A percentile compares a stretch with the other conserved stretches of the same genome.
Conservation (phyloP, 345 rosid species). For the Boechera divaricarpa region DNA sequence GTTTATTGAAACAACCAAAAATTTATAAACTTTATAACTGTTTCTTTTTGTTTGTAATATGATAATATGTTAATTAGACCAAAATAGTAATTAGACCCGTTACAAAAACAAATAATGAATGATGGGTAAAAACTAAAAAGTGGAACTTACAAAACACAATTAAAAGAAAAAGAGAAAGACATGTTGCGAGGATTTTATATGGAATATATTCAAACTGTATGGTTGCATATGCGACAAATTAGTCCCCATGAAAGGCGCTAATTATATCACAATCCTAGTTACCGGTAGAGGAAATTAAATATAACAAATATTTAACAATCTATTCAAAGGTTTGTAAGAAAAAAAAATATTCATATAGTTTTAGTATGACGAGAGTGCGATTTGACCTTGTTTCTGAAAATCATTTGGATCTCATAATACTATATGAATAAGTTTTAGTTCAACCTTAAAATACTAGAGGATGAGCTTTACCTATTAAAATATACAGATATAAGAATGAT, state of each 20-base stretch:
- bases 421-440: too few species aligned
- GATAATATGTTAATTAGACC: too few species aligned
- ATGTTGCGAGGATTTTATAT: constrained; percentile 5
- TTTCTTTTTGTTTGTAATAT: too few species aligned
- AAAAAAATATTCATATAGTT: too few species aligned
- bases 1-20: too few species aligned
- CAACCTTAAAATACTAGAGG: neutral
- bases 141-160: constrained; percentile 24
- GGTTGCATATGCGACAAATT: constrained; percentile 34
- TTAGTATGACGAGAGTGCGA: too few species aligned
- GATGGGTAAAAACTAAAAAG: constrained; percentile 9
- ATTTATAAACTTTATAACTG: too few species aligned
- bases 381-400: too few species aligned
- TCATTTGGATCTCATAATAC: too few species aligned
- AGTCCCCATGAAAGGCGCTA: constrained; percentile 15
- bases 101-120: neutral
- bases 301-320: neutral
- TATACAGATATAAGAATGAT: neutral
- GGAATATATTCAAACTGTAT: constrained; percentile 41
- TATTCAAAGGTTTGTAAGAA: neutral
- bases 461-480: neutral
- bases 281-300: neutral
- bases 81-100: neutral
- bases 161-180: constrained; percentile 19
- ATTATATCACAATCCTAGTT: constrained; percentile 33